Conservation (phyloP, 345 rosid species). For the Carallia pectinifolia region DNA sequence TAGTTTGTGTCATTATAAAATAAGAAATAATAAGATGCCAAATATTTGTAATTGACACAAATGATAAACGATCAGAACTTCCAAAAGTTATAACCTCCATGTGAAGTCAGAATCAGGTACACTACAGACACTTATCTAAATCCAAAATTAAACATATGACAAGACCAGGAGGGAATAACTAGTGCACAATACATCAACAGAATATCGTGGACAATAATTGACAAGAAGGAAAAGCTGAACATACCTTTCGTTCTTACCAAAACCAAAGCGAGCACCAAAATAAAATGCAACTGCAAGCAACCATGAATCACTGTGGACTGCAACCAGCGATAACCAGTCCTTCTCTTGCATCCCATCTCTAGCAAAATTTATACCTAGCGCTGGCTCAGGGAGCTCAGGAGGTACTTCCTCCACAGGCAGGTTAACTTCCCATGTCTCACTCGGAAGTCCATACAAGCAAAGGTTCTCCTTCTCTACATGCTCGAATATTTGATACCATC, state of each 20-base stretch:
- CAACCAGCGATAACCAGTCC: conserved; percentile 96
- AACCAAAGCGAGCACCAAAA: conserved; percentile 99
- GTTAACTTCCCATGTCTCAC: conserved; percentile 96
- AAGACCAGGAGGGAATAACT: not conserved
- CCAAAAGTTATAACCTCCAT: too few relatives aligned
- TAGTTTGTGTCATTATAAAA: too few relatives aligned
- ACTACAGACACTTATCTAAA: too few relatives aligned
- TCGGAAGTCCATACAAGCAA: conserved; percentile 94
- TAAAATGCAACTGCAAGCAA: conserved; percentile 94
- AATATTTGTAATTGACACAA: too few relatives aligned
- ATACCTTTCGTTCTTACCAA: conserved; percentile 97
- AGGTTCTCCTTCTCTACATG: conserved; percentile 88
- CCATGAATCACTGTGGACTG: conserved; percentile 99
- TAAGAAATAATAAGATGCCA: too few relatives aligned
- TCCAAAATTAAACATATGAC: not conserved
- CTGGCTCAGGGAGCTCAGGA: conserved; percentile 99
- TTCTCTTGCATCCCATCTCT: conserved; percentile 99
- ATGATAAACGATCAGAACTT: too few relatives aligned
- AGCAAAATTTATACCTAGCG: conserved; percentile 93
- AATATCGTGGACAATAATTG: conserved; percentile 2
- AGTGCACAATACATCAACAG: not conserved
- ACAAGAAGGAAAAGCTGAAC: conserved; percentile 11
- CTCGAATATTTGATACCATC: conserved; percentile 10
- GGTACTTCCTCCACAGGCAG: conserved; percentile 99
- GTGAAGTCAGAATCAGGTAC: too few relatives aligned